These are phyloP conservation scores for Pilasporangium apinafurcum DNA, from an alignment of 352 stramenopile species.

Conservation along the genomic window DNA sequence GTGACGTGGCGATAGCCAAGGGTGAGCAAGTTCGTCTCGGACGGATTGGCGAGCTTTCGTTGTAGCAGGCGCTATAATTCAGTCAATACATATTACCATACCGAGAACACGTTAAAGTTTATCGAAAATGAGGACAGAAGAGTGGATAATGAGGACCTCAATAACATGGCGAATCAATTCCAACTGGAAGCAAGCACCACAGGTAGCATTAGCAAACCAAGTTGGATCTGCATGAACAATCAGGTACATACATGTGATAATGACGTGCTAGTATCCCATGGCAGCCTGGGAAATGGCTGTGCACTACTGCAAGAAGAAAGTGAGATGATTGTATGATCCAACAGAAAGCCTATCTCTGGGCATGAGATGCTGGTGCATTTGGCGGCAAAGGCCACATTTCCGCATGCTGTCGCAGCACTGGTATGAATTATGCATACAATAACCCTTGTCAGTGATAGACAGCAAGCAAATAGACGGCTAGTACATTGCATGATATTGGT, in stretches of 20 bases:
- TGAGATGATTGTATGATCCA: conserved; percentile 35
- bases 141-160: conserved; percentile 8
- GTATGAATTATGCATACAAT: conserved; percentile 6
- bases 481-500: neutral
- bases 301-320: conserved; percentile 6
- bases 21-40: conserved; percentile 57
- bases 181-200: conserved; percentile 12
- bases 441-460: neutral
- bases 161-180: conserved; percentile 48
- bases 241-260: conserved; percentile 25
- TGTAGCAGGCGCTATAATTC: conserved; percentile 27
- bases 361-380: conserved; percentile 6
- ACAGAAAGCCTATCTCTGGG: conserved; percentile 13
- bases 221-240: too few species aligned
- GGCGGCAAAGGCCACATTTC: conserved; percentile 3
- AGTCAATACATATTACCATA: neutral
- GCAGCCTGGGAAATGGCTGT: conserved; percentile 14
- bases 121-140: neutral
- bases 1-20: conserved; percentile 56
- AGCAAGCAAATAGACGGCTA: neutral
- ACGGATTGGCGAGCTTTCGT: conserved; percentile 26
- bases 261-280: conserved; percentile 20
- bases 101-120: neutral
- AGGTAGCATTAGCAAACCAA: neutral
- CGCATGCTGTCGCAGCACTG: conserved; percentile 1